A percentile compares a stretch with the other conserved stretches of the same genome.
phyloP scores from a whole-genome alignment of 2,329 filamentous ascomycete genomes.

The Eutypa lata region DNA sequence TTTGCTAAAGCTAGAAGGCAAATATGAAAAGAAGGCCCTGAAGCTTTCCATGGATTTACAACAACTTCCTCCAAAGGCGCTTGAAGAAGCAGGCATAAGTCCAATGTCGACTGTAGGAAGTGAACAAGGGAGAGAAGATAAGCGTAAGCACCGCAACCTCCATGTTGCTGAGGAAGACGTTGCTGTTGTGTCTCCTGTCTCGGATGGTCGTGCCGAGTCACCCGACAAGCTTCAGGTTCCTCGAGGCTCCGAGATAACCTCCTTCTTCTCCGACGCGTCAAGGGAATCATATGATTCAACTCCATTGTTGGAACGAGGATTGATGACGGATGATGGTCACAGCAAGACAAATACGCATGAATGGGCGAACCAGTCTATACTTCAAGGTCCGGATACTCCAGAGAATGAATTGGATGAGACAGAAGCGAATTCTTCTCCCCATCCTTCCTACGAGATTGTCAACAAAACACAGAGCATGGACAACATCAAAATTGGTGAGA shows the following conservation, averaged over 20 bases:
- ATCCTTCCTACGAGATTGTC: conserved; percentile 53
- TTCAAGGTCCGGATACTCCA: conserved; percentile 44
- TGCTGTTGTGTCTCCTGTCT: conserved; percentile 26
- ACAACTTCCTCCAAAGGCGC: conserved; percentile 16
- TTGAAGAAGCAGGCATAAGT: conserved; percentile 14
- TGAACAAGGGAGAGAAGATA: conserved; percentile 35
- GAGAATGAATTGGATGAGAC: conserved; percentile 27
- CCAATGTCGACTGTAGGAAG: conserved; percentile 18
- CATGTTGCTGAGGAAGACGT: conserved; percentile 41
- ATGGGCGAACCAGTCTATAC: conserved; percentile 55
- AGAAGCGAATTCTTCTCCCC: conserved; percentile 25
- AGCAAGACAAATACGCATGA: conserved; percentile 39
- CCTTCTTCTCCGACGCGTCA: conserved; percentile 59
- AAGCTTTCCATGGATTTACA: conserved; percentile 39
- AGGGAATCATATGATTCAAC: conserved; percentile 73
- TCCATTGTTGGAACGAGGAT: conserved; percentile 69
- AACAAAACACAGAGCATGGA: conserved; percentile 52
- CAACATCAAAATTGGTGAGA: conserved; percentile 35
- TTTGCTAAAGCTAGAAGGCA: conserved; percentile 86
- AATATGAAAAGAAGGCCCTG: conserved; percentile 57
- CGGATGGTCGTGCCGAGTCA: conserved; percentile 15
- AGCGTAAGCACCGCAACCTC: conserved; percentile 42
- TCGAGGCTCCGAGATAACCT: conserved; percentile 36
- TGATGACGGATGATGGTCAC: conserved; percentile 46
- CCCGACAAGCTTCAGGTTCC: conserved; percentile 18